These are phyloP conservation scores for Cutaneotrichosporon sp. DNA, from an alignment of 1,284 basidiomycete genomes.

Conservation along the genomic window DNA sequence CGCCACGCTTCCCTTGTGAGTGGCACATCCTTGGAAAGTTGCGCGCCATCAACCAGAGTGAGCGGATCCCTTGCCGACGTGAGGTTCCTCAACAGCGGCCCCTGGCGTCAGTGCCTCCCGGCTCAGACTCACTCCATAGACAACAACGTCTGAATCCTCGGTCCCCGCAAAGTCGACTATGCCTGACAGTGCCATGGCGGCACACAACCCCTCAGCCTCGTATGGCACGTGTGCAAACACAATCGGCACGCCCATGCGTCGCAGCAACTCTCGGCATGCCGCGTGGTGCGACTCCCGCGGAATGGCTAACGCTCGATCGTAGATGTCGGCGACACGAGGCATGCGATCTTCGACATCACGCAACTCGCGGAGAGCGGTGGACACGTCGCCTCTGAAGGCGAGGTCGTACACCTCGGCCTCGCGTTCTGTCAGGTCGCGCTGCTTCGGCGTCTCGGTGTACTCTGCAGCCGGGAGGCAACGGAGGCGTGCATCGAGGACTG, in stretches of 20 bases:
- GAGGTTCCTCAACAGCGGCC: conserved; percentile 72
- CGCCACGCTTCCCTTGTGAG: conserved; percentile 63
- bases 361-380: conserved; percentile 13
- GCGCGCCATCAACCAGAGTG: conserved; percentile 62
- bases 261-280: conserved; percentile 56
- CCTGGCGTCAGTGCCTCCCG: conserved; percentile 52
- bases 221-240: conserved; percentile 65
- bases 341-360: conserved; percentile 25
- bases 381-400: conserved; percentile 12
- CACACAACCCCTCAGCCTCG: conserved; percentile 80
- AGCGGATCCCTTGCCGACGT: conserved; percentile 63
- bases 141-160: conserved; percentile 67
- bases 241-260: conserved; percentile 73
- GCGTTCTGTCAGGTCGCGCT: conserved; percentile 35
- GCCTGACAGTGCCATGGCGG: conserved; percentile 68
- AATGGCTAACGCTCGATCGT: conserved; percentile 35
- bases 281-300: conserved; percentile 42
- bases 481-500: conserved; percentile 32
- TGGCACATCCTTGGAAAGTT: conserved; percentile 62
- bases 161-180: conserved; percentile 78
- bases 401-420: conserved; percentile 39
- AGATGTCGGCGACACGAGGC: conserved; percentile 28
- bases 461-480: conserved; percentile 27
- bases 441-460: conserved; percentile 41
- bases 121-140: conserved; percentile 39